Evolutionary conservation across 164 flowering plant genomes (phyloP), one percentile per base, ranked within the genome.

Genomic region (Vitis rotundifolia): DNA sequence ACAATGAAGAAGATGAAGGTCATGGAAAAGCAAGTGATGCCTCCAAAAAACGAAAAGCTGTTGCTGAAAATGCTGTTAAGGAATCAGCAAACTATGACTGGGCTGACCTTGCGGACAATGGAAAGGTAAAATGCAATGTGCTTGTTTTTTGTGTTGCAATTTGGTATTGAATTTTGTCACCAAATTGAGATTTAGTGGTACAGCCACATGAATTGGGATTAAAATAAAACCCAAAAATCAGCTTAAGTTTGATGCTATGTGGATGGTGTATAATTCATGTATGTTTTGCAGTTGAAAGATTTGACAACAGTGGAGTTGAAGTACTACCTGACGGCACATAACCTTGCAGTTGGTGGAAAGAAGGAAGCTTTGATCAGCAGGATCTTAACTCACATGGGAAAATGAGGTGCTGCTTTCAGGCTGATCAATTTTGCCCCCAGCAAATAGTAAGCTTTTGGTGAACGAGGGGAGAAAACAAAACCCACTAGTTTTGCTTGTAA

Each of bases 41-140:
- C 14, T 79, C 95, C 15, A 90, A 69, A 71, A 96, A 93, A 72
- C 78, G 98, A 50, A 96, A 93, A 83, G 92, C 87, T 37, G 47
- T 60, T 51, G 78, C 87, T 51, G 98, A 87, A 53, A 73, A 74
- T 72, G 94, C 92, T n/a, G 83, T 68, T 3, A 80, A 76, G 73
- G 86, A 74, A 73, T 76, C 67, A 52, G 81, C 84, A 62, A 78
- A 86, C 22, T 91, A 86, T 71, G 83, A 93, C 68, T 96, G 98
- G 98, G 74, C 73, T 47, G 91, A 87, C 19, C 95, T 96, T 76
- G 98, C 94, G 19, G 91, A 89, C 50, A 83, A 50, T 63, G 98
- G 98, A 74, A 86, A 89, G 97, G 98, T 95, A 49, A 79, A 56
- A 58, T 11, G 14, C 10, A 14, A 26, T 6, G 11, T 31, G 47